phyloP scores from a whole-genome alignment of 2,329 filamentous ascomycete species.

The Neofusicoccum laricinum region DNA sequence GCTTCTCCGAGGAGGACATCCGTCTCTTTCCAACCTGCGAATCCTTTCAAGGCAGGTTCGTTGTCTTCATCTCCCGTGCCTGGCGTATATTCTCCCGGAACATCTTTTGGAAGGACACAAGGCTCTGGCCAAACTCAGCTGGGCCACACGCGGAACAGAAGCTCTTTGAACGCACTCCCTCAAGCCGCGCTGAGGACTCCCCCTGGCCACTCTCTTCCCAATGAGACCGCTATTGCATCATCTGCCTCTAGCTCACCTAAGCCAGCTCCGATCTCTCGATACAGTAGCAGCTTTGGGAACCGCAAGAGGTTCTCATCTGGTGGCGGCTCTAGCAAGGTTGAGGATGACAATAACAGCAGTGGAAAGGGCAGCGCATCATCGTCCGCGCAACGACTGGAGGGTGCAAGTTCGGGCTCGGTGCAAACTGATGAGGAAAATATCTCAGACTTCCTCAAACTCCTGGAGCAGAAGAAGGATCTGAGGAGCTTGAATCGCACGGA shows the following conservation, averaged over 20 bases:
- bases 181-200: slow-evolving; percentile 68
- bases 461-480: slow-evolving; percentile 85
- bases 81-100: slow-evolving; percentile 52
- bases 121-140: slow-evolving; percentile 8
- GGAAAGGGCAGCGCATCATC: slow-evolving; percentile 74
- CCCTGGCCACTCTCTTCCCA: slow-evolving; percentile 48
- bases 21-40: slow-evolving; percentile 77
- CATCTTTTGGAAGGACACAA: slow-evolving; percentile 40
- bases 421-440: slow-evolving; percentile 90
- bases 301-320: slow-evolving; percentile 74
- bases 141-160: slow-evolving; percentile 63
- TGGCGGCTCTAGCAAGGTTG: slow-evolving; percentile 61
- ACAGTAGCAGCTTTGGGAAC: slow-evolving; percentile 92
- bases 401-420: slow-evolving; percentile 58
- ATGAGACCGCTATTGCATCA: slow-evolving; percentile 61
- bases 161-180: slow-evolving; percentile 72
- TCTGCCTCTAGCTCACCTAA: slow-evolving; percentile 75
- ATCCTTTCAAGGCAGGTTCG: slow-evolving; percentile 82
- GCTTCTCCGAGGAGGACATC: slow-evolving; percentile 67
- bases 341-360: slow-evolving; percentile 76
- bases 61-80: slow-evolving; percentile 81
- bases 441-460: slow-evolving; percentile 82
- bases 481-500: slow-evolving; percentile 72
- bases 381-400: slow-evolving; percentile 55
- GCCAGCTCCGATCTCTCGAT: slow-evolving; percentile 73